Conservation (phyloP, 177 flowering plant species). For the Tripterygium wilfordii region DNA sequence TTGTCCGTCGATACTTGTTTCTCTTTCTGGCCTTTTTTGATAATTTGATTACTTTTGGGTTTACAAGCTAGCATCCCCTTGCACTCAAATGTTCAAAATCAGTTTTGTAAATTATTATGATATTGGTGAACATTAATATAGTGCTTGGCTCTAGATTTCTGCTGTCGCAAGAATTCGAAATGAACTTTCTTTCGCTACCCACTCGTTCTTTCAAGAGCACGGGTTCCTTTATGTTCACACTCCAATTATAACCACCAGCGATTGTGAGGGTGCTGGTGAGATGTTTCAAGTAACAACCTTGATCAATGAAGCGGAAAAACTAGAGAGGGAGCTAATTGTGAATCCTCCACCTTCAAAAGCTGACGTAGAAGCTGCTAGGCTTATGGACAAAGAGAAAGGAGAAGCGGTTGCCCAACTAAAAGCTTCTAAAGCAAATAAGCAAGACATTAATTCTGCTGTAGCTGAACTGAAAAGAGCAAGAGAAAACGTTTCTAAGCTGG, state of each 20-base stretch:
- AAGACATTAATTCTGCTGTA: slow-evolving; percentile 54
- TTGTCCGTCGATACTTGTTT: too few relatives aligned
- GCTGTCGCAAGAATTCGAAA: slow-evolving; percentile 83
- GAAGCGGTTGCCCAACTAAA: slow-evolving; percentile 55
- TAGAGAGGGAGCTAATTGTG: slow-evolving; percentile 71
- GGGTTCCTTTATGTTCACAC: slow-evolving; percentile 83
- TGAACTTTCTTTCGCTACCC: slow-evolving; percentile 84
- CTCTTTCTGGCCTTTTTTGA: too few relatives aligned
- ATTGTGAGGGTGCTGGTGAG: slow-evolving; percentile 99
- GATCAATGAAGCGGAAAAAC: slow-evolving; percentile 70
- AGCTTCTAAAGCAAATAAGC: slow-evolving; percentile 64
- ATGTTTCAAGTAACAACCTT: slow-evolving; percentile 98
- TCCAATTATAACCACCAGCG: slow-evolving; percentile 93
- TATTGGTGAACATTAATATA: too few relatives aligned
- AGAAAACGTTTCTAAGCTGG: slow-evolving; percentile 52
- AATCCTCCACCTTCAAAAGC: slow-evolving; percentile 78
- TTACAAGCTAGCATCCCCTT: too few relatives aligned
- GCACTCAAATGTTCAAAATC: too few relatives aligned
- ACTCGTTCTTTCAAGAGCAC: slow-evolving; percentile 79
- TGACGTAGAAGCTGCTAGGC: slow-evolving; percentile 65
- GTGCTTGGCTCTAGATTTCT: slow-evolving; percentile 58
- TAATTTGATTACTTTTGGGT: too few relatives aligned
- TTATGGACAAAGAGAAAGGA: slow-evolving; percentile 63
- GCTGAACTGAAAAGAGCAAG: slow-evolving; percentile 65
- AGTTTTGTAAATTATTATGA: too few relatives aligned